Conservation (phyloP, 2,329 filamentous ascomycete genomes). For the Aotearoamyces nothofagi region DNA sequence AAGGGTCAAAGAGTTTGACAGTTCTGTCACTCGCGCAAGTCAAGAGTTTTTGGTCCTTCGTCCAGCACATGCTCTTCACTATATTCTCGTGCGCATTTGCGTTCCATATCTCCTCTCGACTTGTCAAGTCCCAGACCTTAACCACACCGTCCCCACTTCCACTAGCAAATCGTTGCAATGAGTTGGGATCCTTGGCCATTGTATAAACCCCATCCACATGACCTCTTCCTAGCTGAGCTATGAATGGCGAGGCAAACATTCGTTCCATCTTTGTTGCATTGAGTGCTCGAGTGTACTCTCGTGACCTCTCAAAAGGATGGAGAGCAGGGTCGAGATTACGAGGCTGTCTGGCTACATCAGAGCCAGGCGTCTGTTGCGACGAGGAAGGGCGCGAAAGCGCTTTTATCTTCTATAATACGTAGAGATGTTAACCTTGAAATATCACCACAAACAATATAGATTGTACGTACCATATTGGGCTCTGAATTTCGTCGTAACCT, state of each 20-base stretch:
- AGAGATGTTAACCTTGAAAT: no score
- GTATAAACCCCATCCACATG: slow-evolving; percentile 86
- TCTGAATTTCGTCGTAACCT: slow-evolving; percentile 9
- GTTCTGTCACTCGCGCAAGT: slow-evolving; percentile 78
- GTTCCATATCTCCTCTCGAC: slow-evolving; percentile 59
- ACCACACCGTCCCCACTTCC: slow-evolving; percentile 85
- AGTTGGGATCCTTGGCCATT: slow-evolving; percentile 65
- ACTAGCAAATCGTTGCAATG: slow-evolving; percentile 61
- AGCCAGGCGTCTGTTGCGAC: slow-evolving; percentile 51
- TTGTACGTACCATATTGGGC: slow-evolving; percentile 14
- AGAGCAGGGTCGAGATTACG: slow-evolving; percentile 70
- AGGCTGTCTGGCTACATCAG: slow-evolving; percentile 47
- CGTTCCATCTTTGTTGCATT: slow-evolving; percentile 87
- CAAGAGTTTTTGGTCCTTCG: slow-evolving; percentile 66
- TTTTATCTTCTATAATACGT: slow-evolving; percentile 41
- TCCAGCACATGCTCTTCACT: slow-evolving; percentile 86
- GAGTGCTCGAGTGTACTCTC: slow-evolving; percentile 66
- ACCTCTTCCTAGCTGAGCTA: slow-evolving; percentile 74
- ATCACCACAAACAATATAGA: no score
- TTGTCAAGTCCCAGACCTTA: slow-evolving; percentile 79
- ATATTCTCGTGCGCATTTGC: slow-evolving; percentile 81
- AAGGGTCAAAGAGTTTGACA: slow-evolving; percentile 85
- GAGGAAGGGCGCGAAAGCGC: slow-evolving; percentile 50
- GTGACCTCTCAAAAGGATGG: slow-evolving; percentile 75
- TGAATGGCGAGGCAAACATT: slow-evolving; percentile 76